A percentile compares a stretch with the other conserved stretches of the same genome.
Evolutionary conservation across 345 rosid genomes (phyloP).

Genomic region (Hibiscus tridactylites): DNA sequence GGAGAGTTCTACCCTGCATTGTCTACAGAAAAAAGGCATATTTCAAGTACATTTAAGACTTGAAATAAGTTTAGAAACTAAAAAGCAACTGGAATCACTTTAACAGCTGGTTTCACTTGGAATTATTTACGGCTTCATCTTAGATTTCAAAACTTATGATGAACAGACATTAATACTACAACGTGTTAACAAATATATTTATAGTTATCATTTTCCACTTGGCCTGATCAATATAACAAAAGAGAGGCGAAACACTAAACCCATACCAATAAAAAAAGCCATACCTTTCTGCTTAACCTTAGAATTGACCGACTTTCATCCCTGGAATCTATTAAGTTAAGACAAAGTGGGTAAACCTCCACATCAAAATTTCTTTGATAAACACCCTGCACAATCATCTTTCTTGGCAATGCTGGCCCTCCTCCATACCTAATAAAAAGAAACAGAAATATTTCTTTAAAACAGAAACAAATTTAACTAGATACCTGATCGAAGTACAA

Average conservation of each 20-base stretch:
- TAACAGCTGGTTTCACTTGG: neutral
- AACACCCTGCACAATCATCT: constrained; percentile 60
- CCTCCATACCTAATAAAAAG: constrained; percentile 60
- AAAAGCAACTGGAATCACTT: neutral
- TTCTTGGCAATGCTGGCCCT: constrained; percentile 81
- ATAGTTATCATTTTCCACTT: neutral
- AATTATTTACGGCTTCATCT: neutral
- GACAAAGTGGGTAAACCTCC: constrained; percentile 76
- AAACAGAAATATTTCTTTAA: neutral
- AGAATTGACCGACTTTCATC: constrained; percentile 40
- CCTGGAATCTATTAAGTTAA: constrained; percentile 58
- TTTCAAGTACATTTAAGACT: neutral
- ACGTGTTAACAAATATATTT: neutral
- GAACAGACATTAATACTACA: neutral
- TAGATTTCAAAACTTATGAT: neutral
- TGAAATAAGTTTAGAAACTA: neutral
- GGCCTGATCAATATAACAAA: neutral
- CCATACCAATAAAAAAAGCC: neutral
- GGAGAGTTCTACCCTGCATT: constrained; percentile 6
- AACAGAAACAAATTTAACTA: neutral
- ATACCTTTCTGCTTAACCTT: constrained; percentile 72
- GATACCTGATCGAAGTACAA: neutral
- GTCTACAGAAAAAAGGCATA: neutral
- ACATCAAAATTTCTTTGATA: constrained; percentile 40
- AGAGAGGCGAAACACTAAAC: neutral